Base-by-base conservation (phyloP, 805 yeast genomes). In the Vanderwaltozyma yarrowii region DNA sequence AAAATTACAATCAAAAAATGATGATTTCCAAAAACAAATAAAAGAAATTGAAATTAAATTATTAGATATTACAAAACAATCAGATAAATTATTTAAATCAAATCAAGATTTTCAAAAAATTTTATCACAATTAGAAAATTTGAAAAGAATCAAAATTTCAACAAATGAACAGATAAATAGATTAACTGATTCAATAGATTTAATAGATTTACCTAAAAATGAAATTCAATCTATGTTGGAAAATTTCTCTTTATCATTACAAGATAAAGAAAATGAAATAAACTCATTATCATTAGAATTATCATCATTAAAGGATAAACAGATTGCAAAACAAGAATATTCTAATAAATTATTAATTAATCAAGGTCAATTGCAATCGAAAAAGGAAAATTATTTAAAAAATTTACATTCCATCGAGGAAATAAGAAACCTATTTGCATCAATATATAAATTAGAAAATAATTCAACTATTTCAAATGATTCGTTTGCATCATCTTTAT, bases 81-180 rank as follows among this genome's bases (percentile, higher is more conserved):
- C 85, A 3, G 79, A 81, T 34, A 54, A 54, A 12, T 62, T 88
- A 12, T 87, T 86, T 59, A 73, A 75, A 35, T 69, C 84, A 1
- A 84, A 85, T 51, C 95, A 85, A 54, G 80, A 81, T 41, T 88
- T 80, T 54, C 95, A 86, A 53, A 69, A 76, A 42, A 74, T 77
- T 0, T 54, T 88, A 16, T 76, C 81, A 21, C 73, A 73, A 44
- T 58, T 78, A 17, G 84, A 80, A 29, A 74, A 73, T 36, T 53
- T 81, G 32, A 62, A 65, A 26, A 73, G 73, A 35, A 69, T 70
- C 33, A 64, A 66, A 40, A 51, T 51, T 9, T 65, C 75, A 2
- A 54, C 75, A 4, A 43, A 49, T 2, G 74, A 71, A 14, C 83
- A 78, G 43, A 67, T 76, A 3, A 57, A 59, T 9, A 65, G 83